Base-by-base conservation (phyloP, 768 basidiomycete species). In the Rubroboletus pulcherrimus region DNA sequence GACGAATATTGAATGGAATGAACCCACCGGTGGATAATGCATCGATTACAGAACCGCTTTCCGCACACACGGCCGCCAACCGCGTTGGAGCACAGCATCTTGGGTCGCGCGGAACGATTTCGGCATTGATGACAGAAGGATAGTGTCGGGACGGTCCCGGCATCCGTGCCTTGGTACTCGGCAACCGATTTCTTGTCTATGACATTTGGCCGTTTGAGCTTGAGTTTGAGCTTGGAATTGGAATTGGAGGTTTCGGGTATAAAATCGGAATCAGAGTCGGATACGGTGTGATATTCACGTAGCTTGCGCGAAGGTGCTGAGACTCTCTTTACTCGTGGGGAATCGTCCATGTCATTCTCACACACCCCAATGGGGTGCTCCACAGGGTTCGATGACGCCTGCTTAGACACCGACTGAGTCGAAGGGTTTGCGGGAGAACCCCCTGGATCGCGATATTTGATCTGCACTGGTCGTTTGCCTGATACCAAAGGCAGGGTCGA, bases 51-150 rank as follows among this genome's bases (percentile, higher is more conserved):
- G 49, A 72, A 76, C 21, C 64, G 65, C 45, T 71, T 67, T 14
- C 68, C 69, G 37, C 75, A 76, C 2, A 55, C 51, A 8, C 53
- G 57, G 4, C 21, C 63, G 4, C 57, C 56, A 38, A 49, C 19
- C 2, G 40, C 19, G 29, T 64, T 63, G 10, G 71, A 70, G 50
- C 75, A 76, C 5, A 47, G 52, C 75, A 76, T 73, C 62, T 77
- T 76, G 39, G 67, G 71, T 47, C 64, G 62, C 1, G 0, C 0
- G 7, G 64, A 60, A 12, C 31, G 63, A 21, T 58, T 52, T n/a
- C 75, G 63, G 53, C 75, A 76, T 37, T 76, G 75, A 53, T 76
- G 75, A 41, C 75, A 76, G 31, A 1, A 73, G 3, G 70, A 61
- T 37, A 50, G 43, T 4, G 42, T 26, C 5, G 52, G 37, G 7